Base-by-base conservation (phyloP, 345 rosid species). In the Turritis glabra region DNA sequence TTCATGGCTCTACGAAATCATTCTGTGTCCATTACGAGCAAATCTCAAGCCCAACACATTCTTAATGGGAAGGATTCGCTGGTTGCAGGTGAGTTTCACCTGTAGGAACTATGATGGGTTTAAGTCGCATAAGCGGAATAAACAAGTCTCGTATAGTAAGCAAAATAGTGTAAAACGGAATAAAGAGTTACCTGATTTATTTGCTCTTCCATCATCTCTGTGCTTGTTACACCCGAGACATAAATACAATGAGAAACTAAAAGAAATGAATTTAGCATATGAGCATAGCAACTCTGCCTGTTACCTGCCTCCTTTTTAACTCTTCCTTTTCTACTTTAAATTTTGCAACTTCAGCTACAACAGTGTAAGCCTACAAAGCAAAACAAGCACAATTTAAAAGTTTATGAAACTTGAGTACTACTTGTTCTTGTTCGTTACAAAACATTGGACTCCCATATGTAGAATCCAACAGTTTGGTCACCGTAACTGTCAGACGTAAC, bases 341-440 rank as follows among this genome's bases (percentile, higher is more conserved):
- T 77, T 88, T 89, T 13, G 91, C 90, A 66, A 89, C 82, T 84
- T 94, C 97, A 47, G 88, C 90, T 88, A 91, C 97, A 82, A 68
- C 82, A 5, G 97, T 94, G 70, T 91, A 93, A 77, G 97, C 98
- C 98, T 93, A 72, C 29, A 32, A 25, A 73, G 14, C 77, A 75
- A 64, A 62, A 46, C 57, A 46, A 58, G 17, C 22, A 74, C 52
- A 33, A 33, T 9, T 8, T n/a, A n/a, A n/a, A n/a, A n/a, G n/a
- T n/a, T n/a, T 9, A 33, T 30, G 11, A 33, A 33, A 9, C 11
- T 33, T 8, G 40, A 37, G 40, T 37, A 37, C 14, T 37, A 33
- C 2, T 33, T 9, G 2, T 33, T 33, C 37, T 11, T 8, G 12
- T 33, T 33, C 37, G 37, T 33, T 33, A 8, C 37, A 33, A 8